Conservation (phyloP, 1,284 basidiomycete genomes). For the Malassezia slooffiae region DNA sequence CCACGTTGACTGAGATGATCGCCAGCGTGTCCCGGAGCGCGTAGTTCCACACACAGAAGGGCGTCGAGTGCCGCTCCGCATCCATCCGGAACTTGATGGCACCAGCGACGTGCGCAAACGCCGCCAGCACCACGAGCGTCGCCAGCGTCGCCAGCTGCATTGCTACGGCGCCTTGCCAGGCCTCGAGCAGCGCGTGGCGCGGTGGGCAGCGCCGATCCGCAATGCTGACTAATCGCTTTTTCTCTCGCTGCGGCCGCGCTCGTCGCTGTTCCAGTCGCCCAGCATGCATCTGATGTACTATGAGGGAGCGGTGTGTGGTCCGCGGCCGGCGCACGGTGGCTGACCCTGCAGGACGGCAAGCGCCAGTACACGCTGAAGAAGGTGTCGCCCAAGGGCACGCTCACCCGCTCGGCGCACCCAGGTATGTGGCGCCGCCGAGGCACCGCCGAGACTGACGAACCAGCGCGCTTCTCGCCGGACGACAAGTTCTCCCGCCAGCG, state of each 20-base stretch:
- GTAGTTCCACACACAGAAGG: constrained; percentile 46
- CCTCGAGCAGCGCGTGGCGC: too few species aligned
- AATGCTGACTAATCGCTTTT: constrained; percentile 8
- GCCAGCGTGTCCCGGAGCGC: constrained; percentile 42
- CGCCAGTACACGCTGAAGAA: constrained; percentile 46
- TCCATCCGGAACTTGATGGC: constrained; percentile 43
- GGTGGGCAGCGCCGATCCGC: neutral
- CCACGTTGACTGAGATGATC: constrained; percentile 80
- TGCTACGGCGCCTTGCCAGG: too few species aligned
- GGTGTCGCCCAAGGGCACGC: constrained; percentile 27
- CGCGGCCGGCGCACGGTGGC: too few species aligned
- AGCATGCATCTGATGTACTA: constrained; percentile 47
- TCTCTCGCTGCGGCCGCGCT: neutral
- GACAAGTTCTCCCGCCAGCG: constrained; percentile 46
- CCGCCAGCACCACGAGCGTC: neutral
- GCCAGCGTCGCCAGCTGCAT: too few species aligned
- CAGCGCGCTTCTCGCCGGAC: constrained; percentile 44
- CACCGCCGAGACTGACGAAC: neutral
- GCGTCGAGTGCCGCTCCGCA: constrained; percentile 19
- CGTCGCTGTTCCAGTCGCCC: constrained; percentile 3
- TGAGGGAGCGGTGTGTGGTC: constrained; percentile 30
- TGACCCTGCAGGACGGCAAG: constrained; percentile 34
- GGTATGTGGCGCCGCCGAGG: constrained; percentile 10
- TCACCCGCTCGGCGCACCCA: constrained; percentile 44
- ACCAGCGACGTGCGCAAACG: constrained; percentile 2